Base-by-base conservation (phyloP, 352 stramenopile genomes). In the Phytophthora syringae region DNA sequence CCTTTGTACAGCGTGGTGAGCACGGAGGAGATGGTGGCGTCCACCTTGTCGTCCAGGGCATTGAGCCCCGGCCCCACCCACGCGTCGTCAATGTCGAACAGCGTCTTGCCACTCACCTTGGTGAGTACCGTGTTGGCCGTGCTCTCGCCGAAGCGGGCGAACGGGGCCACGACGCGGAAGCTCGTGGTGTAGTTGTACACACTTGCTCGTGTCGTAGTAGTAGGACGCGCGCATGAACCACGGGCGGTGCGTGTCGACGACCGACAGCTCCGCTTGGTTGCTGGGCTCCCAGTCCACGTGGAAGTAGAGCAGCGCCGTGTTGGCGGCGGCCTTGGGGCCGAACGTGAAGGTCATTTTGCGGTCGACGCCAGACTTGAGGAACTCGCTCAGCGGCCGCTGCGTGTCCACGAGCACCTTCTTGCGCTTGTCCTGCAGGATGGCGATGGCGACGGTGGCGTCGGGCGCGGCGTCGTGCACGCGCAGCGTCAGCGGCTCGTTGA, bases 151-250 rank as follows among this genome's bases (percentile, higher is more conserved):
- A 89, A 84, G 28, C 77, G 82, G 15, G 82, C 82, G 30, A 91
- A 69, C 6, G 60, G 60, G 9, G 76, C 73, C 49, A 91, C 72
- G 24, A 84, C 57, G 21, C 74, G 77, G 69, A 91, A 91, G 70
- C 80, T 88, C 63, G 82, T 91, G 32, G 82, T 82, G 78, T 89
- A 91, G 69, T 75, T 69, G 74, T 91, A 91, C 64, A 91, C 76
- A n/a, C 70, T 89, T 91, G 51, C 66, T 72, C 28, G 76, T 86
- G 65, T 87, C 77, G 68, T 91, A 91, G 66, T 89, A 91, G 72
- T 87, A 91, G 52, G 82, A 78, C 55, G 66, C 74, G 44, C 75
- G 74, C 63, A 78, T 77, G 65, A 86, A 85, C 70, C 76, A 86
- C 25, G 80, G 80, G 10, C 80, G 80, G 52, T 70, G 61, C 20